Evolutionary conservation across 2,329 filamentous ascomycete species (phyloP), one percentile per base, ranked within the genome.

Genomic region (Ophiocordyceps unilateralis): DNA sequence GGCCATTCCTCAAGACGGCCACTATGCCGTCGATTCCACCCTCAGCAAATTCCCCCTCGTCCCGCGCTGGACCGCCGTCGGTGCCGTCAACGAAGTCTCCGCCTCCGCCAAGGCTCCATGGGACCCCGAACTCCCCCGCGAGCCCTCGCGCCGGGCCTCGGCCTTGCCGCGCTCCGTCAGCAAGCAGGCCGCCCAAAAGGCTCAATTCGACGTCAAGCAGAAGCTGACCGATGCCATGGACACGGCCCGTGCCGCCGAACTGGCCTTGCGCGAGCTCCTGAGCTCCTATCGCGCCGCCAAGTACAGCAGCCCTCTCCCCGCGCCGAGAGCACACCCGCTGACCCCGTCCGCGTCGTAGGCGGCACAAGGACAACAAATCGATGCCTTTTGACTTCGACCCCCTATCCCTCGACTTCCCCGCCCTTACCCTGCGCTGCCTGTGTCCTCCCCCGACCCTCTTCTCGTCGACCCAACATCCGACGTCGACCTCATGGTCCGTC

Each of bases 251-350:
- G 88, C 88, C 5, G 78, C 88, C 20, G 86, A 94, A 62, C 64
- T 95, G 56, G 87, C 89, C 7, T 62, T 95, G 51, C 70, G 83
- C 48, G 89, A 95, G 63, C 67, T 95, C 39, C 63, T 94, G 43
- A 78, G 81, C 53, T 88, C 83, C 46, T 74, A 88, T 58, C 78
- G 83, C 56, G 84, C 87, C 48, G 87, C 88, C 49, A 86, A 81
- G 84, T 88, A 69, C 53, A 76, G 62, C 73, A 63, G 48, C 20
- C 41, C 26, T 40, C 30, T 22, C 39, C 23, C 26, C n/a, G 11
- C 12, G 21, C 23, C 38, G 21, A 22, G 19, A 12, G 22, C 22
- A 10, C 20, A 15, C 46, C 34, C n/a, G 22, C 39, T 40, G 21
- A 40, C 39, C n/a, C 9, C n/a, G 8, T 5, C 12, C 20, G 36